Percentiles rank a stretch among this genome's conserved stretches.
phyloP scores from a whole-genome alignment of 2,329 filamentous ascomycete genomes.

The Coniochaeta pulveracea region DNA sequence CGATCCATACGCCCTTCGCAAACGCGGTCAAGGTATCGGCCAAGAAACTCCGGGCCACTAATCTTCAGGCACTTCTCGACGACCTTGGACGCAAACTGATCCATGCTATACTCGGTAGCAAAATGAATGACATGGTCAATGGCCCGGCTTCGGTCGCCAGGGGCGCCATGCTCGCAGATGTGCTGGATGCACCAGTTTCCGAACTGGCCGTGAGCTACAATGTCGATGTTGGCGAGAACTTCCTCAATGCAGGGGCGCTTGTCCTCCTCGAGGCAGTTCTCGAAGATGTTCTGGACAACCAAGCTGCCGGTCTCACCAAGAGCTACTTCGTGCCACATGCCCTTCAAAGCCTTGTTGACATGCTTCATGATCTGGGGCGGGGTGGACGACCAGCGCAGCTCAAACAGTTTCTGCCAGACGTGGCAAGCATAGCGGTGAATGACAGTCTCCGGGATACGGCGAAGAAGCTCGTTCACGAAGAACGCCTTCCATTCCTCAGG shows the following conservation, averaged over 20 bases:
- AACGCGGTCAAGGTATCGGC: slow-evolving; percentile 85
- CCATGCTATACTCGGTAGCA: slow-evolving; percentile 94
- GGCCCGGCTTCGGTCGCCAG: slow-evolving; percentile 83
- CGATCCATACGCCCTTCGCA: slow-evolving; percentile 85
- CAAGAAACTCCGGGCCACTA: slow-evolving; percentile 77
- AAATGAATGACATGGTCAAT: slow-evolving; percentile 92
- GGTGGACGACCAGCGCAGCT: slow-evolving; percentile 87
- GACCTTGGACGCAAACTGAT: slow-evolving; percentile 97
- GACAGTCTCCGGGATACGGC: slow-evolving; percentile 91
- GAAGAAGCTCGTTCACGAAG: slow-evolving; percentile 96
- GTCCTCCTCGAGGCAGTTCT: slow-evolving; percentile 97
- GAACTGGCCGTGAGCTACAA: slow-evolving; percentile 94
- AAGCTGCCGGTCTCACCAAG: slow-evolving; percentile 94
- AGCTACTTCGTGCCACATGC: slow-evolving; percentile 99
- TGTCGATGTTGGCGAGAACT: slow-evolving; percentile 87
- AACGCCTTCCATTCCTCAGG: slow-evolving; percentile 95
- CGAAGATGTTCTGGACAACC: slow-evolving; percentile 98
- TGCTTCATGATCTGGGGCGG: slow-evolving; percentile 98
- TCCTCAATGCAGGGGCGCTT: slow-evolving; percentile 98
- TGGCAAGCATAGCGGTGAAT: slow-evolving; percentile 98
- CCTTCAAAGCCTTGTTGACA: slow-evolving; percentile 86
- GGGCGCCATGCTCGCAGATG: slow-evolving; percentile 91
- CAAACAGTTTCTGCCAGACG: slow-evolving; percentile 99
- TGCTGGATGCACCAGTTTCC: slow-evolving; percentile 99
- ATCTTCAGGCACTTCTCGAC: slow-evolving; percentile 99